Base-by-base conservation (phyloP, 495 filamentous ascomycete genomes). In the Hyaloscypha hepaticicola region DNA sequence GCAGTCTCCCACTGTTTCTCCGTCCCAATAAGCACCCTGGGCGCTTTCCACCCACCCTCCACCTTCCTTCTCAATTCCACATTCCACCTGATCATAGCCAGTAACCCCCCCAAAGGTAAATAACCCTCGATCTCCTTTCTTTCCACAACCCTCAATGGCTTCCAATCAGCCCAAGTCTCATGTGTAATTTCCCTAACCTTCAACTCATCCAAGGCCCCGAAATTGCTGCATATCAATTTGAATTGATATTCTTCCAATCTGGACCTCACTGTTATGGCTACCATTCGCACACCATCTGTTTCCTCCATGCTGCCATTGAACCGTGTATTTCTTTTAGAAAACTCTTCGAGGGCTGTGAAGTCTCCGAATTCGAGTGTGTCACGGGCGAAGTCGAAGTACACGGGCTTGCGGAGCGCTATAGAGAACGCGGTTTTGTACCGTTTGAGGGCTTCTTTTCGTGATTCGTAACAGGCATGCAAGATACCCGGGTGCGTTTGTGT, bases 191-290 rank as follows among this genome's bases (percentile, higher is more conserved):
- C 55, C 16, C 55, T 58, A 21, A 58, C 31, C 14, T 22, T 58
- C 55, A 58, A 22, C 11, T 21, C 38, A 12, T 58, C 26, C 55
- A 58, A 22, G 1, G 16, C 16, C 7, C 16, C 55, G 19, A 58
- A 58, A 29, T 58, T 58, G 29, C 55, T 58, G 26, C 55, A 58
- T 14, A 58, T 22, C 29, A 58, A 16, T 16, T 34, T 58, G 29
- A 58, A 58, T 3, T 22, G 29, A 31, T n/a, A 1, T 41, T 5
- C 7, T 21, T 58, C 29, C 19, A 58, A 6, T 22, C 14, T 5
- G 1, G 2, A 1, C 14, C 22, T 16, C 8, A 58, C 29, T 12
- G 55, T 58, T 3, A 58, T 58, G 5, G n/a, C 55, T 3, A 58
- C 22, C 14, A 7, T 58, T 5, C 26, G 19, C 9, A 58, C 14